These are phyloP conservation scores for Thalassiosira hispida DNA, from an alignment of 352 stramenopile genomes.

Conservation along the genomic window DNA sequence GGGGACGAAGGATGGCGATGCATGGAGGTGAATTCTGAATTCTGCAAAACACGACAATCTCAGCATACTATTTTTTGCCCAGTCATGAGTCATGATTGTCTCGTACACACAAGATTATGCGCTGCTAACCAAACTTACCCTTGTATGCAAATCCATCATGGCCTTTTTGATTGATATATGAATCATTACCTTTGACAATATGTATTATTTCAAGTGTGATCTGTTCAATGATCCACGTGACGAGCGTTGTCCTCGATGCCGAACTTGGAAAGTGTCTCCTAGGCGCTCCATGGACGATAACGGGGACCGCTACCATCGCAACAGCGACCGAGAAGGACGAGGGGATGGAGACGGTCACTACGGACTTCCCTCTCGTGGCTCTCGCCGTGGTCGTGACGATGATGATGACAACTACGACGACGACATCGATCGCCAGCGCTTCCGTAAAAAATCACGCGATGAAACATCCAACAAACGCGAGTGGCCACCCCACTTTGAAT, in stretches of 20 bases:
- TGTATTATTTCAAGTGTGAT: constrained; percentile 13
- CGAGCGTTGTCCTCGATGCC: constrained; percentile 29
- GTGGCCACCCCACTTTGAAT: constrained; percentile 82
- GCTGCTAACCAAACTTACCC: background rate
- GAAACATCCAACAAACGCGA: constrained; percentile 4
- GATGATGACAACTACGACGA: constrained; percentile 17
- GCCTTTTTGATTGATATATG: background rate
- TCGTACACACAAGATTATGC: background rate
- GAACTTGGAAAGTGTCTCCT: background rate
- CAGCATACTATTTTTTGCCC: background rate
- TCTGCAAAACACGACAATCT: background rate
- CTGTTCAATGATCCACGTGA: constrained; percentile 24
- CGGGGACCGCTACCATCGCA: background rate
- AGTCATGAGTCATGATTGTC: background rate
- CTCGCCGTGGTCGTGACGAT: constrained; percentile 8
- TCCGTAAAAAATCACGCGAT: constrained; percentile 20
- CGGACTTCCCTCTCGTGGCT: constrained; percentile 9
- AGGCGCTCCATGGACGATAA: constrained; percentile 4
- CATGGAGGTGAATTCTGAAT: constrained; percentile 46
- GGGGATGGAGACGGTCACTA: constrained; percentile 3
- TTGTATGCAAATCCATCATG: background rate
- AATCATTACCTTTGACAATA: background rate
- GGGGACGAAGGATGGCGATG: constrained; percentile 29
- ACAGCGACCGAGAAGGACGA: background rate
- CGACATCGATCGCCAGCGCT: background rate